Percentiles rank a stretch among this genome's conserved stretches.
Conservation (phyloP, 208 protist species). For the Herpetomonas samuelpessoai region DNA sequence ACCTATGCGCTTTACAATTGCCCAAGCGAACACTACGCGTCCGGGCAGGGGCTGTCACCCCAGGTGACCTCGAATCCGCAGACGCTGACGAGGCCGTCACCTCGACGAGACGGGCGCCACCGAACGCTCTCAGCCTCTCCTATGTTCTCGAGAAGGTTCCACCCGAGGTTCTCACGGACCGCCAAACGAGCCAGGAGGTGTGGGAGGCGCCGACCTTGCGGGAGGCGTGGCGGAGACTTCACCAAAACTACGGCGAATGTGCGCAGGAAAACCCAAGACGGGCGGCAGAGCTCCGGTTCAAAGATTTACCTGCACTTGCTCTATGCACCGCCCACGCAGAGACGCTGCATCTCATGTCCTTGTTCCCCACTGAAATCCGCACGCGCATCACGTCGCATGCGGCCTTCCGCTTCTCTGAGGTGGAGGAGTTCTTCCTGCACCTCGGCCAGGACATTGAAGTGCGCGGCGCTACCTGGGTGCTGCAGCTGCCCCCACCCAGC, state of each 20-base stretch:
- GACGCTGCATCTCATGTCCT: conserved; percentile 59
- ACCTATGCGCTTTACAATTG: too few species aligned
- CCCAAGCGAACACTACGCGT: background rate
- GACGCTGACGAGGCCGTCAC: background rate
- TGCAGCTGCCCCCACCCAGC: conserved; percentile 54
- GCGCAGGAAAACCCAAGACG: conserved; percentile 23
- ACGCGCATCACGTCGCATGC: conserved; percentile 30
- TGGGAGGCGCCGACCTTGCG: conserved; percentile 51
- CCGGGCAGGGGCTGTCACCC: background rate
- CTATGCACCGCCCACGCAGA: conserved; percentile 60
- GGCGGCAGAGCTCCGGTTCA: conserved; percentile 29
- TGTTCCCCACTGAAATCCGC: conserved; percentile 51
- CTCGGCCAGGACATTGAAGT: conserved; percentile 77
- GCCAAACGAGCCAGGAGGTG: conserved; percentile 40
- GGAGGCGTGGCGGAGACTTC: conserved; percentile 51
- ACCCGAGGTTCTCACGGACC: conserved; percentile 18
- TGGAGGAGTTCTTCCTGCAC: conserved; percentile 83
- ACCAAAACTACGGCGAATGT: conserved; percentile 19
- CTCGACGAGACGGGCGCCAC: conserved; percentile 13
- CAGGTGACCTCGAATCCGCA: background rate
- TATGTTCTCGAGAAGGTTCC: conserved; percentile 26
- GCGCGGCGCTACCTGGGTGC: conserved; percentile 49
- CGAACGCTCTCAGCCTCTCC: conserved; percentile 21
- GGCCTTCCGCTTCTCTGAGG: conserved; percentile 33
- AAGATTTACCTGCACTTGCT: conserved; percentile 61